phyloP scores from a whole-genome alignment of 352 stramenopile species.

The Globisporangium orthogonon region DNA sequence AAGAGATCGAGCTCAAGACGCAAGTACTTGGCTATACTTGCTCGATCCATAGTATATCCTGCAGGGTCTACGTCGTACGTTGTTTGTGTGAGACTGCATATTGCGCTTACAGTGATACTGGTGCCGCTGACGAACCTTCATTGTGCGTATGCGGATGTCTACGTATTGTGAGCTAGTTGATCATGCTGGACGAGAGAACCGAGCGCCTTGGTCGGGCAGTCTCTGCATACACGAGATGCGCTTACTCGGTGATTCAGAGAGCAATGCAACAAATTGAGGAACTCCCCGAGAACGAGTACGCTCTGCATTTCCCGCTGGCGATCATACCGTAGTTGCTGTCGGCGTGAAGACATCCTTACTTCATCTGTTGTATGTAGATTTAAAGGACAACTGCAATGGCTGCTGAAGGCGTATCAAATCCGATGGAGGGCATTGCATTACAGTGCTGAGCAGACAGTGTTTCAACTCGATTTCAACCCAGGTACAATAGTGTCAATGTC shows the following conservation, averaged over 20 bases:
- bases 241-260: slow-evolving; percentile 18
- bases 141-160: background rate
- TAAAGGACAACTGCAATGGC: slow-evolving; percentile 30
- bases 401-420: slow-evolving; percentile 26
- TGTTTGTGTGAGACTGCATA: background rate
- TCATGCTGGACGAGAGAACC: slow-evolving; percentile 28
- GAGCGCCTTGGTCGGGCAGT: slow-evolving; percentile 29
- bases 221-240: slow-evolving; percentile 32
- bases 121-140: background rate
- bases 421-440: slow-evolving; percentile 46
- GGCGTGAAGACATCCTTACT: background rate
- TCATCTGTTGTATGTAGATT: slow-evolving; percentile 16
- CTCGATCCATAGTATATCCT: slow-evolving; percentile 21
- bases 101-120: background rate
- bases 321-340: background rate
- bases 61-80: slow-evolving; percentile 7
- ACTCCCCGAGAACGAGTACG: slow-evolving; percentile 17
- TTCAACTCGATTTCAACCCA: slow-evolving; percentile 40
- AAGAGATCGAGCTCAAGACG: slow-evolving; percentile 2
- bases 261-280: slow-evolving; percentile 4
- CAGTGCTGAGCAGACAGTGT: slow-evolving; percentile 35
- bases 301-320: background rate
- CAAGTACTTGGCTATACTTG: slow-evolving; percentile 17
- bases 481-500: slow-evolving; percentile 16
- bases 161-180: slow-evolving; percentile 19